Conservation (phyloP, 2,329 filamentous ascomycete species). For the Basipetospora chlamydospora region DNA sequence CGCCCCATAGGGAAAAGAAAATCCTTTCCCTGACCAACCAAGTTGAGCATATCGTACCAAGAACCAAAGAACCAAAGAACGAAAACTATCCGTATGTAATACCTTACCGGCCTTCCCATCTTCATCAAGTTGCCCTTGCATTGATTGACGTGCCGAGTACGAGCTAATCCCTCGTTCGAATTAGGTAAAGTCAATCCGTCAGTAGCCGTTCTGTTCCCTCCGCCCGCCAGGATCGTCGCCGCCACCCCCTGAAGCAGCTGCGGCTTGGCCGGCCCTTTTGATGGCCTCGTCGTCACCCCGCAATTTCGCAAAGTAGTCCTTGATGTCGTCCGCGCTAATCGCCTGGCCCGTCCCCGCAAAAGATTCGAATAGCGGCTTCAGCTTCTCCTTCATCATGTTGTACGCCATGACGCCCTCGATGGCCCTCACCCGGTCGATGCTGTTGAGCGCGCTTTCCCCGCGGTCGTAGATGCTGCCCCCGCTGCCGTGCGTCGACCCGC, state of each 20-base stretch:
- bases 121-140: no score
- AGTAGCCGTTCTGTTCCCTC: conserved; percentile 40
- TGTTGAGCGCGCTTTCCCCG: conserved; percentile 81
- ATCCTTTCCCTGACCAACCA: no score
- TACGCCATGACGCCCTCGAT: conserved; percentile 98
- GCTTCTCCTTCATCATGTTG: conserved; percentile 86
- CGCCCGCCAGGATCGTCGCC: conserved; percentile 21
- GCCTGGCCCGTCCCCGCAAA: conserved; percentile 84
- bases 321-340: conserved; percentile 91
- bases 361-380: conserved; percentile 87
- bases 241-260: conserved; percentile 22
- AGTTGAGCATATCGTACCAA: no score
- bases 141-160: no score
- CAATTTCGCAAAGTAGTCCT: conserved; percentile 87
- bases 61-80: no score
- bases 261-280: conserved; percentile 42
- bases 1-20: no score
- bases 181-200: no score
- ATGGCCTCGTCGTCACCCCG: conserved; percentile 73
- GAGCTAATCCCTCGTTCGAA: no score
- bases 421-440: conserved; percentile 80
- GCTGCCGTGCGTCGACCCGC: conserved; percentile 55
- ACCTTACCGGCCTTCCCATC: no score
- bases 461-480: conserved; percentile 79
- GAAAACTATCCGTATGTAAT: no score